phyloP scores from a whole-genome alignment of 129 eudicot genomes.

The Mikania micrantha region DNA sequence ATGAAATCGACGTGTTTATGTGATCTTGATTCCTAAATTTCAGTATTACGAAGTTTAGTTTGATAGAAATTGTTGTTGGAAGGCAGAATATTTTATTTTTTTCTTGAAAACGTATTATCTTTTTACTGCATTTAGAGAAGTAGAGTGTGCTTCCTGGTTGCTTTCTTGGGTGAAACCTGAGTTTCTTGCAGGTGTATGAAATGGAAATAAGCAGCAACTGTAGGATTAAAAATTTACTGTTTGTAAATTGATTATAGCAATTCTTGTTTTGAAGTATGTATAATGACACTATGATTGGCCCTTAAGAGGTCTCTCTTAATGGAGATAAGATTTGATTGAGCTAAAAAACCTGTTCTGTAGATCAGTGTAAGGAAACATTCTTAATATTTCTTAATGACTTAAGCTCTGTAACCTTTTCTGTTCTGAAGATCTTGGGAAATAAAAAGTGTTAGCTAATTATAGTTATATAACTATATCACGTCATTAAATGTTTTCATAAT shows the following conservation, averaged over 20 bases:
- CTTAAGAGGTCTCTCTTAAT: background rate
- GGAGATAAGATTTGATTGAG: background rate
- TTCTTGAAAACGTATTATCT: constrained; percentile 8
- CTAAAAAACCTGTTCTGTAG: no score
- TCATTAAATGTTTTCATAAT: background rate
- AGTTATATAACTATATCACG: background rate
- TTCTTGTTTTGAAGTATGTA: background rate
- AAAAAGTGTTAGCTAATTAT: background rate
- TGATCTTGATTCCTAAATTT: constrained; percentile 8
- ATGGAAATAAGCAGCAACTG: background rate
- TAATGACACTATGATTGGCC: background rate
- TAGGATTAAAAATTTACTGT: constrained; percentile 1
- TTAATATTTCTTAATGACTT: background rate
- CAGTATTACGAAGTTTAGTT: constrained; percentile 2
- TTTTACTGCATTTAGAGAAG: background rate
- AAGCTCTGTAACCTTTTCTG: background rate
- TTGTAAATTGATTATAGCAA: background rate
- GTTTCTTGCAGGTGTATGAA: background rate
- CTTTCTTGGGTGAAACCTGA: background rate
- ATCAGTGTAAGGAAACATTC: no score
- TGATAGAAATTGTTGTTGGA: background rate
- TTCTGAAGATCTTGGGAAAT: background rate
- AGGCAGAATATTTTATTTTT: background rate
- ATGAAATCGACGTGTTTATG: background rate
- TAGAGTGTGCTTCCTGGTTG: constrained; percentile 22